Percentiles rank a stretch among this genome's conserved stretches.
phyloP scores from a whole-genome alignment of 2,329 filamentous ascomycete species.

The Sporothrix schenckii region DNA sequence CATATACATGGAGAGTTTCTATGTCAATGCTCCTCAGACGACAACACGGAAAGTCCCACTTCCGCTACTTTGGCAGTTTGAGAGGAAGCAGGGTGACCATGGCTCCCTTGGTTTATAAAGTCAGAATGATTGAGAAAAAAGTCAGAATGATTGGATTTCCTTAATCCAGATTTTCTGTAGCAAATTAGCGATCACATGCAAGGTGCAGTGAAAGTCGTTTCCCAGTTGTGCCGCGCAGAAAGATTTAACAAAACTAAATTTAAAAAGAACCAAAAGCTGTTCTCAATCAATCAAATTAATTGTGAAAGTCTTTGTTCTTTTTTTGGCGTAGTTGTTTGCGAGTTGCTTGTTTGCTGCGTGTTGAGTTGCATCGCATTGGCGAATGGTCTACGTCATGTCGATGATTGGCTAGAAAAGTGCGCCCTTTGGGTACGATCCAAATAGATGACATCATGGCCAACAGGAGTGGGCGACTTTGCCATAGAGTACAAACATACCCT shows the following conservation, averaged over 20 bases:
- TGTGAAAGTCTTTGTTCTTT: conserved; percentile 10
- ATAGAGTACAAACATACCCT: not conserved
- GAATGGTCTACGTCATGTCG: conserved; percentile 8
- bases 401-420: conserved; percentile 20
- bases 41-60: not conserved
- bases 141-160: not conserved
- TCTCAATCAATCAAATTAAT: too few species aligned
- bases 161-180: not conserved
- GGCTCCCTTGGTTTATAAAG: not conserved
- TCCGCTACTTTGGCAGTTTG: not conserved
- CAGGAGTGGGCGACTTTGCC: not conserved
- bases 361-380: not conserved
- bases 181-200: not conserved
- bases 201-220: not conserved
- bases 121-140: not conserved
- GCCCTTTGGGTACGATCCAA: not conserved
- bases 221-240: conserved; percentile 6
- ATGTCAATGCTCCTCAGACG: not conserved
- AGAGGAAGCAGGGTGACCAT: not conserved
- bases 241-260: not conserved
- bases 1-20: too few species aligned
- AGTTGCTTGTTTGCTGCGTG: not conserved
- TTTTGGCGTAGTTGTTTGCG: not conserved
- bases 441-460: conserved; percentile 24
- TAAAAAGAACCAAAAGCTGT: too few species aligned